Conservation (phyloP, 805 yeast species). For the Kurtzmaniella cleridarum region DNA sequence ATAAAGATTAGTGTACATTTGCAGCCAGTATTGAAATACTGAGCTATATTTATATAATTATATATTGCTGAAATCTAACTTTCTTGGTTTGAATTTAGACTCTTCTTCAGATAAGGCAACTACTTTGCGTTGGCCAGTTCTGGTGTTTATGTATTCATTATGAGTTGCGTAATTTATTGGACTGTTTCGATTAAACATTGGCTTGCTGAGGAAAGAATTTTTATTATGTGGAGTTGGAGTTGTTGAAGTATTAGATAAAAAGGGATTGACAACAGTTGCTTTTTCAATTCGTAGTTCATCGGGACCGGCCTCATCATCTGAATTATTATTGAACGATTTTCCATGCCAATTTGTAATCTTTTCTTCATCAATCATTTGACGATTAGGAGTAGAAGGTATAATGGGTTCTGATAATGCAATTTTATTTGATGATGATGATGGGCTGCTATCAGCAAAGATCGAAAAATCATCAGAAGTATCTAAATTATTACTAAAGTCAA, state of each 20-base stretch:
- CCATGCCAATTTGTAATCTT: constrained; percentile 34
- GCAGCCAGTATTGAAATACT: no score
- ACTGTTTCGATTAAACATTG: not conserved
- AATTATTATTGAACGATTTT: constrained; percentile 21
- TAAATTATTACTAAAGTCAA: no score
- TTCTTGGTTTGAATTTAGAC: constrained; percentile 31
- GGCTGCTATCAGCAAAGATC: no score
- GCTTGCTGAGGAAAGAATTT: not conserved
- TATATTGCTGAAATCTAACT: constrained; percentile 21
- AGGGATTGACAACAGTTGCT: constrained; percentile 18
- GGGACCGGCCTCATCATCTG: constrained; percentile 24
- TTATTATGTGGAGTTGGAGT: not conserved
- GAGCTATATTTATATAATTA: no score
- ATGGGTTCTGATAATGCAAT: not conserved
- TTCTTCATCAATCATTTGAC: constrained; percentile 28
- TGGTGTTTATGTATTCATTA: constrained; percentile 27
- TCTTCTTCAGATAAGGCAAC: constrained; percentile 29
- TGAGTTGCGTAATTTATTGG: constrained; percentile 18
- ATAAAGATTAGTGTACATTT: no score
- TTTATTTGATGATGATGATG: no score
- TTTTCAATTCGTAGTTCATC: constrained; percentile 4
- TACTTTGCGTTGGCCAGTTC: constrained; percentile 31
- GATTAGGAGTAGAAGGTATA: constrained; percentile 22
- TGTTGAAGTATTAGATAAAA: constrained; percentile 7
- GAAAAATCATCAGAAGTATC: no score